These are phyloP conservation scores for Viola pubescens DNA, from an alignment of 441 rosid genomes.

Conservation along the genomic window DNA sequence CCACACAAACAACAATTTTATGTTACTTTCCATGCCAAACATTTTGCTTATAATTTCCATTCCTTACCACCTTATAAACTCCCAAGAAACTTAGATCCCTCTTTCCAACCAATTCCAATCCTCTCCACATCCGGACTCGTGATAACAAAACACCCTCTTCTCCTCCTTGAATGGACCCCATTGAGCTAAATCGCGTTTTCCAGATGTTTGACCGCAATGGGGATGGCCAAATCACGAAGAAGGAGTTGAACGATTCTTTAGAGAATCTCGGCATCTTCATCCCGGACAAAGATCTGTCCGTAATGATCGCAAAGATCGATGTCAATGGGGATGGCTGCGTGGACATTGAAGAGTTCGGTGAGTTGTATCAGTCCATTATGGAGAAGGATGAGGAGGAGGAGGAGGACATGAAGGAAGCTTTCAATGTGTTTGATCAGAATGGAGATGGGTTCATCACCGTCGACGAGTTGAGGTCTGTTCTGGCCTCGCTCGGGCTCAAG, in stretches of 20 bases:
- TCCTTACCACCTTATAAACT: conserved; percentile 31
- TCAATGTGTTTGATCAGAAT: conserved; percentile 72
- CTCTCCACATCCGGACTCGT: background rate
- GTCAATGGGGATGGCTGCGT: conserved; percentile 62
- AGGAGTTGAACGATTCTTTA: conserved; percentile 55
- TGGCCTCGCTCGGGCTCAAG: conserved; percentile 62
- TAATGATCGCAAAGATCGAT: conserved; percentile 64
- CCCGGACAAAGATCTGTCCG: conserved; percentile 45
- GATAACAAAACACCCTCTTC: background rate
- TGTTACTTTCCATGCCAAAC: conserved; percentile 14
- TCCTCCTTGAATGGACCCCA: conserved; percentile 37
- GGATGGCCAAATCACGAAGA: conserved; percentile 54
- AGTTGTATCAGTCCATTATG: conserved; percentile 46
- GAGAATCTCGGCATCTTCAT: conserved; percentile 66
- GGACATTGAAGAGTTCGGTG: conserved; percentile 66
- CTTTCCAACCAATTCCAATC: conserved; percentile 20
- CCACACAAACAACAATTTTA: background rate
- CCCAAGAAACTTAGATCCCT: conserved; percentile 40
- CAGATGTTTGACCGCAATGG: conserved; percentile 72
- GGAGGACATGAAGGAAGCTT: conserved; percentile 74
- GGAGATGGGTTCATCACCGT: conserved; percentile 78
- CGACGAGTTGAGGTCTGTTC: conserved; percentile 65
- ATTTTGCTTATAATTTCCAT: conserved; percentile 32
- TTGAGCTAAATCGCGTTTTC: conserved; percentile 54
- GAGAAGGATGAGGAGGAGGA: conserved; percentile 47